Conservation (phyloP, 768 basidiomycete genomes). For the Symmetrospora coprosmae region DNA sequence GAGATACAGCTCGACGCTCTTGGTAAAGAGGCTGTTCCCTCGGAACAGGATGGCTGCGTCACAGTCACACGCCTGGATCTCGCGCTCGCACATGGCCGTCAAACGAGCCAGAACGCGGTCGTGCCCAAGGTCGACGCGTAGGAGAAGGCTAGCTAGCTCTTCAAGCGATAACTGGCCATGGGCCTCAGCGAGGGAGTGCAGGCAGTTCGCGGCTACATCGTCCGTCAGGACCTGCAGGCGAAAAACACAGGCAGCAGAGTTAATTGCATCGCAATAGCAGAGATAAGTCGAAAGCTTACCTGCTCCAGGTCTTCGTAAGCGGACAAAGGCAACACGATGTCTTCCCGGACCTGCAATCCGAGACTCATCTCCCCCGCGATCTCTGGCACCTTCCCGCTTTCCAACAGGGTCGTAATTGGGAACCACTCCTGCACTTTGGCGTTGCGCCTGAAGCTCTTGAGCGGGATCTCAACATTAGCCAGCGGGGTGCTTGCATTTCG, state of each 20-base stretch:
- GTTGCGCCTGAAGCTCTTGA: slow-evolving; percentile 47
- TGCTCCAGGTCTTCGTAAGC: slow-evolving; percentile 51
- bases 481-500: slow-evolving; percentile 43
- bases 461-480: slow-evolving; percentile 42
- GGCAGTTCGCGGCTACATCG: slow-evolving; percentile 29
- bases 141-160: slow-evolving; percentile 44
- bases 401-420: slow-evolving; percentile 38
- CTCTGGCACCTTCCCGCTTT: slow-evolving; percentile 18
- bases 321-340: slow-evolving; percentile 58
- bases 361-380: slow-evolving; percentile 58
- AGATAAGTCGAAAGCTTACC: slow-evolving; percentile 39
- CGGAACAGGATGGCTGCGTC: slow-evolving; percentile 45
- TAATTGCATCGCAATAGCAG: not conserved
- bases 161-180: slow-evolving; percentile 64
- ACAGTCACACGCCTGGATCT: slow-evolving; percentile 59
- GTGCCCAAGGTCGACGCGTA: slow-evolving; percentile 43
- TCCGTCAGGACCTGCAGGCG: slow-evolving; percentile 24
- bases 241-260: slow-evolving; percentile 47
- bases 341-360: slow-evolving; percentile 64
- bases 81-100: slow-evolving; percentile 52
- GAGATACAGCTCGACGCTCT: slow-evolving; percentile 65
- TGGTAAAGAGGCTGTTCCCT: slow-evolving; percentile 47
- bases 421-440: slow-evolving; percentile 74
- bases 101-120: slow-evolving; percentile 53
- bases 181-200: slow-evolving; percentile 53